Evolutionary conservation across 106 monocot genomes (phyloP).

Genomic region (Cymbidium sinense): DNA sequence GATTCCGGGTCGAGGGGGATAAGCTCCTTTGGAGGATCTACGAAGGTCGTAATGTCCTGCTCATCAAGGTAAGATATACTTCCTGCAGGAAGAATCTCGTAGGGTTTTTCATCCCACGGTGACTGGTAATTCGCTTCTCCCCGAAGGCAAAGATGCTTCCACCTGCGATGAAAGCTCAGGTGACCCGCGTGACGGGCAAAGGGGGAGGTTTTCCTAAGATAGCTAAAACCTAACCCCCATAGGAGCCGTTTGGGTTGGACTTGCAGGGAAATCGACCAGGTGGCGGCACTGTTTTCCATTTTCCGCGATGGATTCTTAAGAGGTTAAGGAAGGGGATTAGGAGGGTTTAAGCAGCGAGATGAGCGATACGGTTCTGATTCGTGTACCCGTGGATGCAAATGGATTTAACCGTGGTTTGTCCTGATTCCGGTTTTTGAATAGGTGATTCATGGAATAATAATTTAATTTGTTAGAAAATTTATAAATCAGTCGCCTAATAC

Average conservation of each 20-base stretch:
- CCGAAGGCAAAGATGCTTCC: neutral
- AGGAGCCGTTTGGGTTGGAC: neutral
- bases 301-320: neutral
- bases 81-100: conserved; percentile 50
- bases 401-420: too few relatives aligned
- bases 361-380: too few relatives aligned
- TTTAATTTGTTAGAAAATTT: too few relatives aligned
- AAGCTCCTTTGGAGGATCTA: conserved; percentile 74
- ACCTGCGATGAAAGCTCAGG: neutral
- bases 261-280: neutral
- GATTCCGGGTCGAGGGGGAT: conserved; percentile 64
- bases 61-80: conserved; percentile 51
- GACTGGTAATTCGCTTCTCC: conserved; percentile 8
- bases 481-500: too few relatives aligned
- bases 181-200: neutral
- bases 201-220: neutral
- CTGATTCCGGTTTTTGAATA: too few relatives aligned
- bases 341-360: neutral
- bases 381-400: too few relatives aligned
- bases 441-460: too few relatives aligned
- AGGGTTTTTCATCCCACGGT: conserved; percentile 73
- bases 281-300: conserved; percentile 9
- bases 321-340: neutral
- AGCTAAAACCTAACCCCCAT: conserved; percentile 3
- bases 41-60: conserved; percentile 56